These are phyloP conservation scores for Gamarada debralockiae DNA, from an alignment of 495 filamentous ascomycete genomes.

Conservation along the genomic window DNA sequence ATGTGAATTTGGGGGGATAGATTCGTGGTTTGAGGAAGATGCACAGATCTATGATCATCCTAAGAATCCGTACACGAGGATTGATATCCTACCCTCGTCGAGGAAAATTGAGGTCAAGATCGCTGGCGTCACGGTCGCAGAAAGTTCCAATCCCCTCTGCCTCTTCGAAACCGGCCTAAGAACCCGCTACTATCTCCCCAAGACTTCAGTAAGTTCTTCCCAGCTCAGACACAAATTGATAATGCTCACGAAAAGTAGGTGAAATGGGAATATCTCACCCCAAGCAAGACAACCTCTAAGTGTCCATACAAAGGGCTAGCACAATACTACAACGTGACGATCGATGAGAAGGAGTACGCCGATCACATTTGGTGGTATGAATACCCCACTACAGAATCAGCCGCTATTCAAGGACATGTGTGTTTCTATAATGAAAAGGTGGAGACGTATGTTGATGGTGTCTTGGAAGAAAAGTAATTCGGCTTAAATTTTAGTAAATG, in stretches of 20 bases:
- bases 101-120: constrained; percentile 45
- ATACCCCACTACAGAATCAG: constrained; percentile 44
- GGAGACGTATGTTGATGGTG: constrained; percentile 51
- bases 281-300: constrained; percentile 38
- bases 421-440: constrained; percentile 62
- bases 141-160: constrained; percentile 33
- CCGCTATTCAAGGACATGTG: constrained; percentile 39
- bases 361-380: constrained; percentile 56
- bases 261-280: constrained; percentile 30
- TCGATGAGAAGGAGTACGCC: constrained; percentile 34
- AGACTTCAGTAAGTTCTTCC: constrained; percentile 31
- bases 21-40: constrained; percentile 57
- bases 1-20: not conserved
- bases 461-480: constrained; percentile 28
- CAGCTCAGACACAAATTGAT: not conserved
- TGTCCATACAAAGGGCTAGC: constrained; percentile 60
- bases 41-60: constrained; percentile 51
- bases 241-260: not conserved
- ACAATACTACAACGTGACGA: constrained; percentile 37
- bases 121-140: constrained; percentile 42
- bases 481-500: too few species aligned
- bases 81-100: constrained; percentile 48
- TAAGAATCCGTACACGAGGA: constrained; percentile 56
- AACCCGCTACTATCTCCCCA: constrained; percentile 47
- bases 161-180: constrained; percentile 48